phyloP scores from a whole-genome alignment of 768 basidiomycete genomes.

The Leccinellum rugosiceps region DNA sequence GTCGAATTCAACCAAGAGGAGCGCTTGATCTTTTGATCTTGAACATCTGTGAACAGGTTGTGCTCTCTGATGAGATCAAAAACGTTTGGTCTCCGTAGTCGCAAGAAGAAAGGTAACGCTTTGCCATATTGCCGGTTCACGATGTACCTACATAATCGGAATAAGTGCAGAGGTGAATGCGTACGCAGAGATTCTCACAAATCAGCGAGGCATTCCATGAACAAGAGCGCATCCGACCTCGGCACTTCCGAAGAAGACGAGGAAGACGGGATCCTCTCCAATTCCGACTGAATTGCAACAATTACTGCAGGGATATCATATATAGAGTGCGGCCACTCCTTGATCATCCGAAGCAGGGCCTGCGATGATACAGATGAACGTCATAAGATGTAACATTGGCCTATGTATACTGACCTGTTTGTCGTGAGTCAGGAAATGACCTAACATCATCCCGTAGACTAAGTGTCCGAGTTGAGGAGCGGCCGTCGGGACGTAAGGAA shows the following conservation, averaged over 20 bases:
- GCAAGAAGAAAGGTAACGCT: slow-evolving; percentile 86
- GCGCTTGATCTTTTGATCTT: slow-evolving; percentile 91
- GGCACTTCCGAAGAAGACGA: slow-evolving; percentile 43
- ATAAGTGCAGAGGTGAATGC: neutral
- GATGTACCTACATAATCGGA: slow-evolving; percentile 56
- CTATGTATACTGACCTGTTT: slow-evolving; percentile 45
- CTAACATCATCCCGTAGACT: slow-evolving; percentile 95
- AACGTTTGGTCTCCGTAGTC: slow-evolving; percentile 82
- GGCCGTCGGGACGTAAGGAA: slow-evolving; percentile 84
- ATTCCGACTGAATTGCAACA: slow-evolving; percentile 79
- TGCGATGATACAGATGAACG: slow-evolving; percentile 28
- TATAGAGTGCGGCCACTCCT: slow-evolving; percentile 86
- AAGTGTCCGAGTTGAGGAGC: slow-evolving; percentile 75
- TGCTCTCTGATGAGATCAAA: slow-evolving; percentile 93
- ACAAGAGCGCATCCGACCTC: slow-evolving; percentile 48
- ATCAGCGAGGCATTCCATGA: slow-evolving; percentile 96
- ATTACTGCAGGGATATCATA: slow-evolving; percentile 88
- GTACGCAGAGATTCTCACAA: slow-evolving; percentile 47
- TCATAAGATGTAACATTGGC: neutral
- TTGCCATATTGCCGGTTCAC: slow-evolving; percentile 91
- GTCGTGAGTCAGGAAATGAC: slow-evolving; percentile 78
- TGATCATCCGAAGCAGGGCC: slow-evolving; percentile 75
- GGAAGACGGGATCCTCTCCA: slow-evolving; percentile 59
- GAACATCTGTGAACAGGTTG: slow-evolving; percentile 92
- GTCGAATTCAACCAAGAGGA: slow-evolving; percentile 92